Conservation (phyloP, 129 eudicot species). For the Helianthus tuberosus region DNA sequence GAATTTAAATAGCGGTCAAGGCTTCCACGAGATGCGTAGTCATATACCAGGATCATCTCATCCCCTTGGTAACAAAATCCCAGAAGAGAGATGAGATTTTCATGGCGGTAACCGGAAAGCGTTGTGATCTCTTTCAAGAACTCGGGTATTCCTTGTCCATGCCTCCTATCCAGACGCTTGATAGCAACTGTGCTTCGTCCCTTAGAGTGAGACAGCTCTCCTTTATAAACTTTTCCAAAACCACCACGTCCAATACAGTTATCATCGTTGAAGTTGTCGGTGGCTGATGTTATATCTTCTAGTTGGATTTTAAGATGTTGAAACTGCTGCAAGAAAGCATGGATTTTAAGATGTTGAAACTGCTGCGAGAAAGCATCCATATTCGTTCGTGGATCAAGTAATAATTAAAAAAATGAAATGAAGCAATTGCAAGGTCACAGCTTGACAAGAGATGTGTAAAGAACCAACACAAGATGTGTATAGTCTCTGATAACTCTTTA, state of each 20-base stretch:
- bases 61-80: too few species aligned
- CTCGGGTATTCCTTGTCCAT: too few species aligned
- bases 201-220: background rate
- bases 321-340: background rate
- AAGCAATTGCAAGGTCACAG: too few species aligned
- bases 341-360: too few species aligned
- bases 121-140: too few species aligned
- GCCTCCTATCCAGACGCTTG: conserved; percentile 5
- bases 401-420: background rate
- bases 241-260: conserved; percentile 15
- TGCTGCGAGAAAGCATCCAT: background rate
- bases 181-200: background rate
- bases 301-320: background rate
- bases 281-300: conserved; percentile 19
- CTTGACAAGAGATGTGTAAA: background rate
- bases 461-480: background rate
- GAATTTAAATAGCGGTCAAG: too few species aligned
- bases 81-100: too few species aligned
- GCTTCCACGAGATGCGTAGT: too few species aligned
- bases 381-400: background rate
- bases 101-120: too few species aligned
- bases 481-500: too few species aligned
- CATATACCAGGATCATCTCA: too few species aligned
- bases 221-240: conserved; percentile 20
- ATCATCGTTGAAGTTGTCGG: background rate